These are phyloP conservation scores for Pseudozyma sp. DNA, from an alignment of 1,284 basidiomycete genomes.

Conservation along the genomic window DNA sequence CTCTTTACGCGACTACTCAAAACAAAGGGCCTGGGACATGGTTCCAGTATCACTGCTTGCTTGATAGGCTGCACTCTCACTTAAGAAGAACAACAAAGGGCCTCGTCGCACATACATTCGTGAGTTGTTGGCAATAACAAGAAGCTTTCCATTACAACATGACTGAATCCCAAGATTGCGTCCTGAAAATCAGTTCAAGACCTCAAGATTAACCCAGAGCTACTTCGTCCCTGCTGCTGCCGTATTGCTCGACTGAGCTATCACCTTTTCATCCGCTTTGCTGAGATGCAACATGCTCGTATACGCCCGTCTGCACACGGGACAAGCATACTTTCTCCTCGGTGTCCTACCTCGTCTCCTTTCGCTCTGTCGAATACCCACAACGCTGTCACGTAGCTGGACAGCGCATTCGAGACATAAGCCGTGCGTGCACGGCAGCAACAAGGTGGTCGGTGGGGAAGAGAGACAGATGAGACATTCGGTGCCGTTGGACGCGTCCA, in stretches of 20 bases:
- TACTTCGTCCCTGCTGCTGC: not conserved
- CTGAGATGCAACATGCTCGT: slow-evolving; percentile 59
- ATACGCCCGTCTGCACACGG: slow-evolving; percentile 63
- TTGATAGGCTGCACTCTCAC: too few species aligned
- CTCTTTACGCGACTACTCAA: too few species aligned
- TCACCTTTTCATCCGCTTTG: slow-evolving; percentile 58
- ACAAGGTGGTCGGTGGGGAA: slow-evolving; percentile 60
- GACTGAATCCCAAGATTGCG: too few species aligned
- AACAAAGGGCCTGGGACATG: too few species aligned
- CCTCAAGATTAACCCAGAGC: too few species aligned
- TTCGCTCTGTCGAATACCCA: slow-evolving; percentile 55
- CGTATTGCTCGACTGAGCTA: slow-evolving; percentile 34
- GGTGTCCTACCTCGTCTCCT: slow-evolving; percentile 61
- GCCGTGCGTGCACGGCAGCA: slow-evolving; percentile 68
- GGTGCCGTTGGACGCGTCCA: slow-evolving; percentile 45
- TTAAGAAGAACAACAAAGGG: too few species aligned
- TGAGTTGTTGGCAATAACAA: too few species aligned
- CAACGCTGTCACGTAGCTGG: slow-evolving; percentile 63
- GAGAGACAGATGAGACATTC: slow-evolving; percentile 67
- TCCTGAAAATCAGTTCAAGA: too few species aligned
- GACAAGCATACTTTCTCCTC: slow-evolving; percentile 63
- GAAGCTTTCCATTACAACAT: too few species aligned
- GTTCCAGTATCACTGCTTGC: too few species aligned
- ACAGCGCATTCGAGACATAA: slow-evolving; percentile 66
- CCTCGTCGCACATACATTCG: too few species aligned